Conservation (phyloP, 2,329 filamentous ascomycete genomes). For the Verticillium isaacii region DNA sequence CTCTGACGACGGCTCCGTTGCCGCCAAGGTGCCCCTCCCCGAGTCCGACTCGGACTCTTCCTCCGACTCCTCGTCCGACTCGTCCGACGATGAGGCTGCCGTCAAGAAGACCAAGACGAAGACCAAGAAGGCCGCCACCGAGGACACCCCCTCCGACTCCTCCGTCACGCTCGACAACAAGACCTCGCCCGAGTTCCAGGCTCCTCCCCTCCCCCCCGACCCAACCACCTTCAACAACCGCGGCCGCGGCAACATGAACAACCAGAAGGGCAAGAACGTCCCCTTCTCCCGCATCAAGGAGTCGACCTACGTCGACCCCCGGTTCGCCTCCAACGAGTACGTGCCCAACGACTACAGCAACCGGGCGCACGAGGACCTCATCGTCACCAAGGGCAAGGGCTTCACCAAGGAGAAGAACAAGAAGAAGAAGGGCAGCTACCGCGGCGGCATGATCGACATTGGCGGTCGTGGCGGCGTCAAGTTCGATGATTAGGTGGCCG, state of each 20-base stretch:
- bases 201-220: slow-evolving; percentile 50
- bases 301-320: slow-evolving; percentile 62
- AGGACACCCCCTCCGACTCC: slow-evolving; percentile 30
- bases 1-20: slow-evolving; percentile 30
- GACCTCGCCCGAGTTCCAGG: slow-evolving; percentile 43
- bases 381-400: slow-evolving; percentile 88
- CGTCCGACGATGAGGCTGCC: slow-evolving; percentile 13
- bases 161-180: slow-evolving; percentile 49
- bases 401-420: slow-evolving; percentile 99
- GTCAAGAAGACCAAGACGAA: slow-evolving; percentile 18
- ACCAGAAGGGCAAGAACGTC: slow-evolving; percentile 50
- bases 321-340: slow-evolving; percentile 75
- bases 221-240: slow-evolving; percentile 34
- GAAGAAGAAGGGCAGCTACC: slow-evolving; percentile 87
- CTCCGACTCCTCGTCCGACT: slow-evolving; percentile 15
- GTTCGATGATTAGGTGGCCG: slow-evolving; percentile 73
- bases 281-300: slow-evolving; percentile 76
- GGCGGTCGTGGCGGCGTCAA: slow-evolving; percentile 80
- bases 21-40: slow-evolving; percentile 35
- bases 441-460: slow-evolving; percentile 84
- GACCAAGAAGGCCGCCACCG: slow-evolving; percentile 28
- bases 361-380: slow-evolving; percentile 80
- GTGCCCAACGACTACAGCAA: slow-evolving; percentile 83
- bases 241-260: slow-evolving; percentile 20
- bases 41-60: slow-evolving; percentile 32